Evolutionary conservation across 73 alveolate genomes (phyloP), one percentile per base, ranked within the genome.

Genomic region (Halteria grandinella): DNA sequence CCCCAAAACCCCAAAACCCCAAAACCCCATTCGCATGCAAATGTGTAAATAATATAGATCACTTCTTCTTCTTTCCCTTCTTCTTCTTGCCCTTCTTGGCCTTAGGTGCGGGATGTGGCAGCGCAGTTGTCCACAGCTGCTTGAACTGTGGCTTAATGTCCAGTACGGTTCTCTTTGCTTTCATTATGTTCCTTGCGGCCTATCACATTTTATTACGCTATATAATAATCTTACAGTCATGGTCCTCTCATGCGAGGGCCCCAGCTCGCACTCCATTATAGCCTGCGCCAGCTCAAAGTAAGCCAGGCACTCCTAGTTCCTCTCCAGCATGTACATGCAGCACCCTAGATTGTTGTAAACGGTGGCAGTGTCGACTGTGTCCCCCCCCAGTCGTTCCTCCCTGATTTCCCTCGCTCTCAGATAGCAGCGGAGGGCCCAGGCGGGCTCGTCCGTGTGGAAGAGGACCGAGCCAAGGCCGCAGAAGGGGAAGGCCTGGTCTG

Each of bases 301-400:
- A 11, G 96, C 97, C 31, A 55, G n/a, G 21, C 96, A 80, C 80
- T 93, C 98, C 69, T 89, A 59, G 74, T 90, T 86, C 69, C 98
- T 84, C 31, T 87, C 97, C 8, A 93, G 89, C 94, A 82, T 79
- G 66, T 51, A 75, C 97, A 93, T 91, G 55, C 96, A 91, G 54
- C 94, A 90, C 45, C 99, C 99, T 24, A 97, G 89, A 79, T 97
- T 97, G 76, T 97, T 97, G 66, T 93, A 97, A 11, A 95, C 97
- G 1, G 99, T 95, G n/a, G 99, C 99, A 6, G 99, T 97, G 69
- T 97, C 99, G 3, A 95, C 92, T n/a, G 98, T 94, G 58, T 97
- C 99, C 1, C 98, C 98, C 0, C 99, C 99, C 18, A 95, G 88
- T 31, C 94, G 79, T 73, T 94, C 94, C 84, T 97, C 99, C 85